Conservation (phyloP, 805 yeast genomes). For the Candida quercuum region DNA sequence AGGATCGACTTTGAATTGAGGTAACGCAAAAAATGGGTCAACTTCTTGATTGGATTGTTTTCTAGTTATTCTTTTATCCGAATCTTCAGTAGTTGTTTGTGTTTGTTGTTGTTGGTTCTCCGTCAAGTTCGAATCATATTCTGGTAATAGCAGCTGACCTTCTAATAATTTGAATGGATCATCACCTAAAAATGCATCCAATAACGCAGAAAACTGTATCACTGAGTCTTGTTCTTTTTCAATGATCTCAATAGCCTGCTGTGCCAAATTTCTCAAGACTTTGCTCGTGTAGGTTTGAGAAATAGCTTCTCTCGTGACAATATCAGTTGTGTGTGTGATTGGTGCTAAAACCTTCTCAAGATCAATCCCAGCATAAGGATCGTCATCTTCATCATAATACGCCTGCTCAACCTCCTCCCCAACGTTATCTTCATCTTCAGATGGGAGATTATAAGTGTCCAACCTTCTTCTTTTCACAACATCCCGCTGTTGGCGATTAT, state of each 20-base stretch:
- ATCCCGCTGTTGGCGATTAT: slow-evolving; percentile 27
- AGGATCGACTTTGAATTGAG: slow-evolving; percentile 37
- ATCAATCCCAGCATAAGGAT: slow-evolving; percentile 45
- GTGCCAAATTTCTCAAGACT: slow-evolving; percentile 56
- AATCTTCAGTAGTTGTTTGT: slow-evolving; percentile 10
- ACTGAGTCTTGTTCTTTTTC: slow-evolving; percentile 78
- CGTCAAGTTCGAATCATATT: slow-evolving; percentile 58
- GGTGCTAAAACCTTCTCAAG: slow-evolving; percentile 66
- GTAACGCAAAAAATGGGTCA: slow-evolving; percentile 67
- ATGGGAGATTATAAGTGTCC: slow-evolving; percentile 10
- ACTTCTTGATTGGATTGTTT: slow-evolving; percentile 25
- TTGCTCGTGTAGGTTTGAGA: slow-evolving; percentile 57
- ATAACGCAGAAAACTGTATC: slow-evolving; percentile 61
- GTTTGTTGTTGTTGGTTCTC: slow-evolving; percentile 10
- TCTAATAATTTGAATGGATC: slow-evolving; percentile 67
- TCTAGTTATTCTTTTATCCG: slow-evolving; percentile 27
- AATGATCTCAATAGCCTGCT: slow-evolving; percentile 69
- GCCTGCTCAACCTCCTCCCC: no score
- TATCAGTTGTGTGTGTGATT: slow-evolving; percentile 72
- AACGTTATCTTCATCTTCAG: slow-evolving; percentile 25
- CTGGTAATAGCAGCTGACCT: slow-evolving; percentile 58
- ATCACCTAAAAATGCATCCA: slow-evolving; percentile 83
- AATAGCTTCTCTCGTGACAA: slow-evolving; percentile 65
- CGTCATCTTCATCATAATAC: slow-evolving; percentile 32
- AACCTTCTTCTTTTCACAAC: slow-evolving; percentile 26